Evolutionary conservation across 129 eudicot genomes (phyloP).

Genomic region (Pseudognaphalium luteoalbum): DNA sequence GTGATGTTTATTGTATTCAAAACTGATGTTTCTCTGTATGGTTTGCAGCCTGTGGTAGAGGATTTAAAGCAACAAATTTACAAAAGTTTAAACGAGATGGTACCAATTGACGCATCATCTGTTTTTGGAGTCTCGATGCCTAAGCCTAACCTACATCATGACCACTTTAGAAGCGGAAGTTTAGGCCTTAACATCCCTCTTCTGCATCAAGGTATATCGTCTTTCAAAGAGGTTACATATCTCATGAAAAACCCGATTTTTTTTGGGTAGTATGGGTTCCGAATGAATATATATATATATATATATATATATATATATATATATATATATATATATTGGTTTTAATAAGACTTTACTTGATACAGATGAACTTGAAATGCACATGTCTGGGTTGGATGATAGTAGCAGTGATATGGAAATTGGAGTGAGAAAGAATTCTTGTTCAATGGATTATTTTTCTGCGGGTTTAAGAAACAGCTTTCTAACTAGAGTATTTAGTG

Average conservation of each 20-base stretch:
- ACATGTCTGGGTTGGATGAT: constrained; percentile 20
- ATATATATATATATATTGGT: background rate
- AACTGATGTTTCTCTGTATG: background rate
- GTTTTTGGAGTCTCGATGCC: constrained; percentile 34
- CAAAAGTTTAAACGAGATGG: constrained; percentile 24
- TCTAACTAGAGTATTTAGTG: constrained; percentile 6
- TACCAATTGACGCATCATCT: constrained; percentile 37
- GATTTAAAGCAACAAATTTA: constrained; percentile 44
- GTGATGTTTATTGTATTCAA: background rate
- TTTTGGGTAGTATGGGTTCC: background rate
- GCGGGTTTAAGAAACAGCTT: constrained; percentile 26
- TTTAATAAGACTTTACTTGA: background rate
- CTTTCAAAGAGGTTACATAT: too few relatives aligned
- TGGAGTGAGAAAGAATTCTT: background rate
- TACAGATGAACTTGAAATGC: constrained; percentile 5
- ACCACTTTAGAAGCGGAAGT: constrained; percentile 3
- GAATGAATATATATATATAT: too few relatives aligned
- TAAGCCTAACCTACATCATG: constrained; percentile 27
- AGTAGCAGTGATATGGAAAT: constrained; percentile 15
- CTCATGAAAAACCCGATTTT: too few relatives aligned
- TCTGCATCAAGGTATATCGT: constrained; percentile 2
- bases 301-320: too few relatives aligned
- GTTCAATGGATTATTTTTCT: constrained; percentile 11
- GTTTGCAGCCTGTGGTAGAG: constrained; percentile 42
- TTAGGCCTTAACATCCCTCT: background rate